Evolutionary conservation across 257 asterid species (phyloP).

Genomic region (Marsdenia floribunda): DNA sequence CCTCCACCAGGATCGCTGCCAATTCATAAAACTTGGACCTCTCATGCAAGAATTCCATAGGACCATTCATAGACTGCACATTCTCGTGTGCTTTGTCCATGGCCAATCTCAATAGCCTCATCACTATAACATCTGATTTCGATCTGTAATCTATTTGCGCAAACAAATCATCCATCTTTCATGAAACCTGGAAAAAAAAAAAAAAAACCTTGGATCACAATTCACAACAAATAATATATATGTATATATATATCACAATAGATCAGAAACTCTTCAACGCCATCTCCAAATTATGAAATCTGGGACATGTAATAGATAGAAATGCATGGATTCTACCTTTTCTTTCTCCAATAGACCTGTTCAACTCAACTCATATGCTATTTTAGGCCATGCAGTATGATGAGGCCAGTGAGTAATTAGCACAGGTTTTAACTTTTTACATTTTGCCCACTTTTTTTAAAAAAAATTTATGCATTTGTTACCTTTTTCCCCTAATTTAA

Average conservation of each 20-base stretch:
- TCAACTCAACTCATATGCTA: neutral
- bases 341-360: slow-evolving; percentile 19
- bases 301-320: neutral
- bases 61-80: slow-evolving; percentile 54
- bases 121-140: slow-evolving; percentile 51
- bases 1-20: slow-evolving; percentile 62
- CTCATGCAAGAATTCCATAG: slow-evolving; percentile 61
- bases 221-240: neutral
- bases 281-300: neutral
- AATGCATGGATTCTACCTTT: neutral
- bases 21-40: slow-evolving; percentile 63
- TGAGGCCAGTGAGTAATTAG: neutral
- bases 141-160: slow-evolving; percentile 54
- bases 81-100: slow-evolving; percentile 77
- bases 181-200: neutral
- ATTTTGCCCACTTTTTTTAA: too few relatives aligned
- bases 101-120: slow-evolving; percentile 67
- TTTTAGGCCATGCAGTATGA: neutral
- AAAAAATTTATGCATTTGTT: too few relatives aligned
- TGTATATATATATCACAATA: neutral
- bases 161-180: slow-evolving; percentile 53
- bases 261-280: neutral
- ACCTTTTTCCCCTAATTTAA: too few relatives aligned
- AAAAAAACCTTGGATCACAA: neutral
- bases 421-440: neutral